Percentiles rank a stretch among this genome's conserved stretches.
Evolutionary conservation across 2,329 filamentous ascomycete genomes (phyloP).

Genomic region (Meredithiella fracta): DNA sequence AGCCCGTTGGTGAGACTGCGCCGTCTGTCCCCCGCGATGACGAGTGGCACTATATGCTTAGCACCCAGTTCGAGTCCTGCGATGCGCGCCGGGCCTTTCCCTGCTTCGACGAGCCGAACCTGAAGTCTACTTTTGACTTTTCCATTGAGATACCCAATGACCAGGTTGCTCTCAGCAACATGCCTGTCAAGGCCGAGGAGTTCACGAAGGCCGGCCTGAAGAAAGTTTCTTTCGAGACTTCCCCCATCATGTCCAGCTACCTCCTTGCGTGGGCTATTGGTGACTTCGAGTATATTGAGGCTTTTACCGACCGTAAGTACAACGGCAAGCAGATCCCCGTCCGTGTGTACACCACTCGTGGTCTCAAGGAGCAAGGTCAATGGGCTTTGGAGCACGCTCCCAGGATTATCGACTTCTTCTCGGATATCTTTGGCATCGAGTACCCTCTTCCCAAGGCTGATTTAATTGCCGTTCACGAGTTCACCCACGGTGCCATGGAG

Average conservation of each 20-base stretch:
- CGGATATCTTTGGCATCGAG: constrained; percentile 81
- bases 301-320: constrained; percentile 76
- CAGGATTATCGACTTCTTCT: constrained; percentile 91
- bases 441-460: constrained; percentile 89
- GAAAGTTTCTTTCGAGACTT: constrained; percentile 62
- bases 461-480: constrained; percentile 80
- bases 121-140: constrained; percentile 93
- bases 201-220: constrained; percentile 48
- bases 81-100: constrained; percentile 91
- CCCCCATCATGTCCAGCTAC: constrained; percentile 83
- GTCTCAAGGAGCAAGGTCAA: constrained; percentile 80
- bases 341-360: constrained; percentile 85
- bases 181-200: constrained; percentile 65
- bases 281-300: constrained; percentile 93
- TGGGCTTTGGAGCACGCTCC: constrained; percentile 84
- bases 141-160: constrained; percentile 80
- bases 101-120: constrained; percentile 93
- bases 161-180: constrained; percentile 83
- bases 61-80: constrained; percentile 93
- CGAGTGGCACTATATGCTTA: constrained; percentile 60
- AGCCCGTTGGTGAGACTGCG: constrained; percentile 54
- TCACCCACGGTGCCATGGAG: constrained; percentile 79
- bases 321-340: constrained; percentile 83
- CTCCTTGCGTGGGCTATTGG: constrained; percentile 87
- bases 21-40: constrained; percentile 61